phyloP scores from a whole-genome alignment of 2,329 filamentous ascomycete species.

The Cytospora mali region DNA sequence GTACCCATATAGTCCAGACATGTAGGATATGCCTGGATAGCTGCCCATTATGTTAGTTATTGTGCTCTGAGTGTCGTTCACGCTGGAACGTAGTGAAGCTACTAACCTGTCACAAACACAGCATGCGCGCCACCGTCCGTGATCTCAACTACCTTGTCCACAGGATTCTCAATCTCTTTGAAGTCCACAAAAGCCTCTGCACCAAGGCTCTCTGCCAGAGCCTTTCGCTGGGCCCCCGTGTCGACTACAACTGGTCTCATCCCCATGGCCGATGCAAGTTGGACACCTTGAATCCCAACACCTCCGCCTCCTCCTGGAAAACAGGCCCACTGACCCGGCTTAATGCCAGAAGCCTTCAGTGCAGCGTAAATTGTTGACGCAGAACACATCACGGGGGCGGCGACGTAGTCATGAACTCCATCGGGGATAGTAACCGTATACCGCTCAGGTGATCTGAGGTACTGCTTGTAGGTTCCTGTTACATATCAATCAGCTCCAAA shows the following conservation, averaged over 20 bases:
- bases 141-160: constrained; percentile 22
- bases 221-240: constrained; percentile 49
- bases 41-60: constrained; percentile 2
- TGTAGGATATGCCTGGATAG: constrained; percentile 27
- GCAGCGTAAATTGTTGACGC: constrained; percentile 61
- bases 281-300: constrained; percentile 60
- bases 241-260: constrained; percentile 59
- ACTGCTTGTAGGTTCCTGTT: constrained; percentile 57
- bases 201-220: constrained; percentile 50
- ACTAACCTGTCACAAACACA: constrained; percentile 28
- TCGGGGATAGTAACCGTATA: constrained; percentile 55
- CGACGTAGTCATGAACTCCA: constrained; percentile 52
- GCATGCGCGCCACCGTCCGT: constrained; percentile 28
- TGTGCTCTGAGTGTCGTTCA: background rate
- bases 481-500: constrained; percentile 35
- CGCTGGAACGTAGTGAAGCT: background rate
- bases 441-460: constrained; percentile 57
- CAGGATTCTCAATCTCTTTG: constrained; percentile 38
- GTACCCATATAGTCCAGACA: constrained; percentile 26
- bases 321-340: constrained; percentile 56
- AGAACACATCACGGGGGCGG: constrained; percentile 63
- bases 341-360: constrained; percentile 52
- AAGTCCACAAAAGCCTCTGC: constrained; percentile 62
- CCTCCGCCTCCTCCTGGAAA: constrained; percentile 59
- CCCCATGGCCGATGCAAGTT: constrained; percentile 57